phyloP scores from a whole-genome alignment of 352 stramenopile genomes.

The Aphanomyces cochlioides region DNA sequence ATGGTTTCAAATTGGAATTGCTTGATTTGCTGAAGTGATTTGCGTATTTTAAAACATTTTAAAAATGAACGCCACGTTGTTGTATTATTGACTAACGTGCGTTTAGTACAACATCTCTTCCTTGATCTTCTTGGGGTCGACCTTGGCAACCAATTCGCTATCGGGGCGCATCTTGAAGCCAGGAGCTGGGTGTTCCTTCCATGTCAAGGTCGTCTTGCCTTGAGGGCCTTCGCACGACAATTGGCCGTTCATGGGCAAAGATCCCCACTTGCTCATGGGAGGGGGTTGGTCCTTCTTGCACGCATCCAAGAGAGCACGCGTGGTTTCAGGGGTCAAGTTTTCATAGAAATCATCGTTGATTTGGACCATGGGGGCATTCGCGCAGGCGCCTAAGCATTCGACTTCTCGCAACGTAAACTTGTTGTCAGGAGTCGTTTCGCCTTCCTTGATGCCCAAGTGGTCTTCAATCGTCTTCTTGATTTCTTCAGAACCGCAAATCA shows the following conservation, averaged over 20 bases:
- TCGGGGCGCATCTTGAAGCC: conserved; percentile 90
- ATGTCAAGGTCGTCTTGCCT: conserved; percentile 93
- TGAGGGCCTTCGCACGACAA: conserved; percentile 96
- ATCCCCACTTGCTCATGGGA: conserved; percentile 97
- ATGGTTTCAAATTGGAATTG: no score
- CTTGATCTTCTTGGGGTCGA: conserved; percentile 92
- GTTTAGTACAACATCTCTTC: conserved; percentile 85
- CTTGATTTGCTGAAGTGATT: not conserved
- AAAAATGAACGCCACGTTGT: not conserved
- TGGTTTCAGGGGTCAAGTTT: conserved; percentile 97
- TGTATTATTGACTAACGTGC: not conserved
- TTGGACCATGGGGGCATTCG: conserved; percentile 99
- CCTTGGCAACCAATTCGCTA: conserved; percentile 88
- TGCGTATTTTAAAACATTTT: not conserved
- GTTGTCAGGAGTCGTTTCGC: conserved; percentile 77
- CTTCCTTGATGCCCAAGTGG: conserved; percentile 96
- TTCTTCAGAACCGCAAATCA: conserved; percentile 99
- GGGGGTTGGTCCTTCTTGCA: conserved; percentile 93
- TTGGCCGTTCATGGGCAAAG: conserved; percentile 99
- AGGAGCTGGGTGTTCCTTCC: conserved; percentile 74
- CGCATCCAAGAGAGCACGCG: conserved; percentile 93
- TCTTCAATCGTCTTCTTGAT: conserved; percentile 99
- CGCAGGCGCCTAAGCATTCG: conserved; percentile 98
- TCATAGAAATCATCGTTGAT: conserved; percentile 99
- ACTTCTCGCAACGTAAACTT: conserved; percentile 96